Evolutionary conservation across 75 land plant genomes (phyloP), one percentile per base, ranked within the genome.

Genomic region (Sequoia sempervirens): DNA sequence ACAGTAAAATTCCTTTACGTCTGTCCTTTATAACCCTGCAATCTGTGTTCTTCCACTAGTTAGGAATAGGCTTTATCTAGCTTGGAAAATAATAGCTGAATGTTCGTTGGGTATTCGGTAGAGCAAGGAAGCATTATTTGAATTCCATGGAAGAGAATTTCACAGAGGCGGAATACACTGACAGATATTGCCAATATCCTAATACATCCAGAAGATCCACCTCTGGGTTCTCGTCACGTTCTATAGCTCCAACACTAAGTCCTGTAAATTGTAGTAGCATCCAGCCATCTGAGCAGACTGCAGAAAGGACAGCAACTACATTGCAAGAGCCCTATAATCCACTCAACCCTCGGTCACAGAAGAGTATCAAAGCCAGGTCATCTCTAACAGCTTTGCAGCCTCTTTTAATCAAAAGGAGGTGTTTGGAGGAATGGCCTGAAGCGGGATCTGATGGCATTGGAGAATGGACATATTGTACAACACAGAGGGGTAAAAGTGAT

Each of bases 351-450:
- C 76, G 84, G 23, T 50, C 85, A 38, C 79, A 54, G 30, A 47
- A 80, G 26, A 85, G 30, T 32, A 28, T 40, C 54, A 84, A 81
- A 20, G 30, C 81, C 13, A 80, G 86, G 46, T 81, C 80, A 26
- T 80, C 68, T 10, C 73, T 81, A 20, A 80, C 88, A 32, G 82
- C 86, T 32, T 68, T 86, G 41, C 86, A 84, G 73, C 89, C 88
- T 17, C 82, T 85, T 7, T 50, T 84, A 46, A 69, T 85, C 37
- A 61, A n/a, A 7, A 61, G 81, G 83, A 52, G 88, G 36, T 81
- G 74, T 81, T 38, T 84, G 70, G 79, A 81, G 83, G 84, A 80
- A 58, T 83, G 70, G 85, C 56, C 86, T 50, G 69, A 79, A 82
- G 76, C 37, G 9, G 87, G 52, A 26, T 73, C 80, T 7, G 83